Evolutionary conservation across 305 asterid species (phyloP).

Genomic region (Fraxinus albicans): DNA sequence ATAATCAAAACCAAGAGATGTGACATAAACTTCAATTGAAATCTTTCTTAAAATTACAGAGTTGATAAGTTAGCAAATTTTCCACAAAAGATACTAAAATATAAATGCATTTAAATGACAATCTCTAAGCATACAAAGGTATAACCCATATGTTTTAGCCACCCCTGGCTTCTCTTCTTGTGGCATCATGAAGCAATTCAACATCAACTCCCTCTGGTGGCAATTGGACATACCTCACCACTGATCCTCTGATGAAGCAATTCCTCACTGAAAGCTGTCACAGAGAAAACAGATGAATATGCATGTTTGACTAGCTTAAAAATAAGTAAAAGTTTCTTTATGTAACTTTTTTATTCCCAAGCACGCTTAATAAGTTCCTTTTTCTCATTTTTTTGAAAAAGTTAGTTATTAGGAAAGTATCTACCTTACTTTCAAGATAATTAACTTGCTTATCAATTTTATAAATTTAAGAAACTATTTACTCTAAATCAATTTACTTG

Average conservation of each 20-base stretch:
- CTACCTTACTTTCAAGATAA: neutral
- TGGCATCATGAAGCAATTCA: slow-evolving; percentile 95
- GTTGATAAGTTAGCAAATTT: slow-evolving; percentile 5
- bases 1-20: neutral
- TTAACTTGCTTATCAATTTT: neutral
- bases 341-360: neutral
- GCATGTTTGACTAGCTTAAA: slow-evolving; percentile 3
- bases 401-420: neutral
- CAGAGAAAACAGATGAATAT: slow-evolving; percentile 15
- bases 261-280: slow-evolving; percentile 89
- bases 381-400: neutral
- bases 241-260: slow-evolving; percentile 98
- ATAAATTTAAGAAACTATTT: neutral
- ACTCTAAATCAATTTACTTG: neutral
- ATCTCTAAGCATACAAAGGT: neutral
- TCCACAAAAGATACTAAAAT: slow-evolving; percentile 2
- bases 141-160: slow-evolving; percentile 33
- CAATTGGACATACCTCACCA: slow-evolving; percentile 88
- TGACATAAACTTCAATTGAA: neutral
- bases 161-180: slow-evolving; percentile 96
- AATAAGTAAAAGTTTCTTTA: neutral
- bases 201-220: slow-evolving; percentile 98
- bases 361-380: neutral
- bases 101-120: neutral
- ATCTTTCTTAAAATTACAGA: slow-evolving; percentile 21